These are phyloP conservation scores for Xylaria scruposa DNA, from an alignment of 495 filamentous ascomycete genomes.

Conservation along the genomic window DNA sequence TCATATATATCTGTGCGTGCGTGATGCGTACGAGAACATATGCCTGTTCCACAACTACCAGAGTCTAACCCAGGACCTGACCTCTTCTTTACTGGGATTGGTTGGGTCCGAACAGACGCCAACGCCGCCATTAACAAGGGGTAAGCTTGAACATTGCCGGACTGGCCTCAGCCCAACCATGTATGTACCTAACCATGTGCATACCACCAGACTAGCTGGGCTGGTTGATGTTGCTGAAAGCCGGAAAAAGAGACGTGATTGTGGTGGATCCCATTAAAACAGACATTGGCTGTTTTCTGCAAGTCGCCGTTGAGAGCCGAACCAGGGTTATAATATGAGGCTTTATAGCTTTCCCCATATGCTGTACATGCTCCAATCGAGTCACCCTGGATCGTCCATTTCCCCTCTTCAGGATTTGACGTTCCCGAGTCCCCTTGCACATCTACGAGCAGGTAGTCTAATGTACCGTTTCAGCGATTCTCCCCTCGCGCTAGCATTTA, in stretches of 20 bases:
- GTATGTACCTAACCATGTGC: slow-evolving; percentile 25
- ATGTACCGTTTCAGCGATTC: neutral
- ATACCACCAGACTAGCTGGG: slow-evolving; percentile 2
- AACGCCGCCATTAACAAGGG: slow-evolving; percentile 10
- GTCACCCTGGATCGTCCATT: slow-evolving; percentile 21
- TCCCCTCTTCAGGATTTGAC: slow-evolving; percentile 29
- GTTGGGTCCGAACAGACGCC: slow-evolving; percentile 23
- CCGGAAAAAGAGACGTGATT: slow-evolving; percentile 25
- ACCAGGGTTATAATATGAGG: slow-evolving; percentile 42
- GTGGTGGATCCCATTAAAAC: slow-evolving; percentile 35
- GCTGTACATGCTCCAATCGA: slow-evolving; percentile 25
- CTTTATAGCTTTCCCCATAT: slow-evolving; percentile 35
- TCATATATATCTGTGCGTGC: slow-evolving; percentile 8
- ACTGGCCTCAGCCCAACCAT: slow-evolving; percentile 27
- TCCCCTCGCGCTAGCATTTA: neutral
- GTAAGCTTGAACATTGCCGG: neutral
- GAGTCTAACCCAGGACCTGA: slow-evolving; percentile 14
- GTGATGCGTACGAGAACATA: slow-evolving; percentile 17
- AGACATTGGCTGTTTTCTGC: slow-evolving; percentile 44
- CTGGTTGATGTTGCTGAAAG: slow-evolving; percentile 4
- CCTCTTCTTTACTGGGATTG: neutral
- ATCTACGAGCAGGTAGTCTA: neutral
- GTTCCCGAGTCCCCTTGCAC: slow-evolving; percentile 13
- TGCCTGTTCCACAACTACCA: slow-evolving; percentile 13
- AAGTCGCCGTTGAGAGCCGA: slow-evolving; percentile 42